Evolutionary conservation across 1,139 yeast genomes (phyloP).

Genomic region (Blastobotrys malaysiensis): DNA sequence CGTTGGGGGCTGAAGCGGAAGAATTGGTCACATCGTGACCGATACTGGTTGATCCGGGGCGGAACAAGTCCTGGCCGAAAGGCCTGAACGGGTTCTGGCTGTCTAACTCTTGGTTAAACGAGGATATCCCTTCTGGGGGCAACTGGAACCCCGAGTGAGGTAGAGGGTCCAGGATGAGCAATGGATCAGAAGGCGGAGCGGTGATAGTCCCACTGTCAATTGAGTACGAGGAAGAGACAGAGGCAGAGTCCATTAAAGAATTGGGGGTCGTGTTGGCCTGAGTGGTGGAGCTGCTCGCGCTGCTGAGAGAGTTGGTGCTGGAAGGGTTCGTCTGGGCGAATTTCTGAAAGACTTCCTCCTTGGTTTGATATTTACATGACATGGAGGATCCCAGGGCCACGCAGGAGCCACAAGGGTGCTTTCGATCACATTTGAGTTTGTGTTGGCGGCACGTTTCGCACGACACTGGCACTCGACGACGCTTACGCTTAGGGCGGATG

Average conservation of each 20-base stretch:
- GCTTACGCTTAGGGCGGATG: constrained; percentile 9
- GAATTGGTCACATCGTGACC: no score
- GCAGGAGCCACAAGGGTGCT: constrained; percentile 23
- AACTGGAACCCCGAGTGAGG: not conserved
- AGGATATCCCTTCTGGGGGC: not conserved
- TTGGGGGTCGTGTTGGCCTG: not conserved
- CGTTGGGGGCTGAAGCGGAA: not conserved
- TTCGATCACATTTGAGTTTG: constrained; percentile 24
- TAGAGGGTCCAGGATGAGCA: not conserved
- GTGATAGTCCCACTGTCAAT: not conserved
- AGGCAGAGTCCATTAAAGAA: no score
- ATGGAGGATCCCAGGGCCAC: not conserved
- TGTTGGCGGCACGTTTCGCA: constrained; percentile 24
- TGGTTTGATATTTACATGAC: not conserved
- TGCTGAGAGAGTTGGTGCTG: not conserved
- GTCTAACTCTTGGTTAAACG: not conserved
- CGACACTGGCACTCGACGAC: constrained; percentile 22
- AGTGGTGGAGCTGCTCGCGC: not conserved
- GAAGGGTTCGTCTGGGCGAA: not conserved
- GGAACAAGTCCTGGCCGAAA: not conserved
- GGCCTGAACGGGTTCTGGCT: not conserved
- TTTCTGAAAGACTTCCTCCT: not conserved
- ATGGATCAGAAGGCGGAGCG: not conserved
- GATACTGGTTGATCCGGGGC: not conserved
- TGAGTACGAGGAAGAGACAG: not conserved